Base-by-base conservation (phyloP, 2,329 filamentous ascomycete genomes). In the Penicillium sp. region DNA sequence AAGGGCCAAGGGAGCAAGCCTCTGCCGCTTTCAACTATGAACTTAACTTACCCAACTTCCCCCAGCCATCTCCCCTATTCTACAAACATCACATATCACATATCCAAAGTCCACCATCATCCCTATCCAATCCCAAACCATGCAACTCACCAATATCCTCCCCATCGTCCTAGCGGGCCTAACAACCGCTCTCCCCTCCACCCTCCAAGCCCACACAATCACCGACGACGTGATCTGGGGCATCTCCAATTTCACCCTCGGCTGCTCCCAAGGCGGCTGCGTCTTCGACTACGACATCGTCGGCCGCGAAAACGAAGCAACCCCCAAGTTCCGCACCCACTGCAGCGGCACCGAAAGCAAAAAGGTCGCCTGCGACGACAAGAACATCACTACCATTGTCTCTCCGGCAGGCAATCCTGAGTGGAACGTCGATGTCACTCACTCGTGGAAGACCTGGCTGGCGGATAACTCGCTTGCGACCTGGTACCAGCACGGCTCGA, bases 251-350 rank as follows among this genome's bases (percentile, higher is more conserved):
- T 71, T 69, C 53, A 50, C 45, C 8, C 50, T 64, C 29, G 57
- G 60, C 53, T 68, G 67, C 55, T 66, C 68, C 3, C 61, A 63
- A 1, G 66, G 62, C 9, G 66, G 62, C 30, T 70, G 67, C 47
- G 41, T 50, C 46, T 71, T 66, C 53, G 50, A 41, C 30, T 72
- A 71, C 56, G 58, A 64, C 46, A 64, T 72, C 40, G 37, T 36
- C 25, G 63, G 63, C 18, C 27, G 55, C 12, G 49, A 46, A 6
- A 61, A 63, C 14, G 13, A 46, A 8, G 65, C 65, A 47, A 65
- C 63, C 4, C 68, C 68, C 6, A 62, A 56, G 16, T 72, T 72
- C 60, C 62, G 60, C 41, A 67, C 69, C 33, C 58, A 57, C 43
- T 72, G 69, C 58, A 54, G 56, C 31, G 67, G 67, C 14, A 56